These are phyloP conservation scores for Emergomyces pasteurianus DNA, from an alignment of 2,329 filamentous ascomycete species.

Conservation along the genomic window DNA sequence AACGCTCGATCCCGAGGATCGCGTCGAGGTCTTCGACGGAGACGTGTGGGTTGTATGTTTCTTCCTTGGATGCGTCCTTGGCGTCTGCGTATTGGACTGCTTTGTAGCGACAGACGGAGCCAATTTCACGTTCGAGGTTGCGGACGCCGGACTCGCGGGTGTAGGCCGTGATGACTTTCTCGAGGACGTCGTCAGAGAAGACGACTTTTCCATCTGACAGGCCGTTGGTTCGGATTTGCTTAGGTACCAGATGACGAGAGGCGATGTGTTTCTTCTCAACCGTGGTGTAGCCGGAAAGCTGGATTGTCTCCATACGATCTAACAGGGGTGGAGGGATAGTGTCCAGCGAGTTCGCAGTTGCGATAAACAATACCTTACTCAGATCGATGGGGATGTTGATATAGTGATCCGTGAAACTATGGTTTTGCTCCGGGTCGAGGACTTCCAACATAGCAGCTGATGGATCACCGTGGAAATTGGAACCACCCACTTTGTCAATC, in stretches of 20 bases:
- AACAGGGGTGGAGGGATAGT: slow-evolving; percentile 89
- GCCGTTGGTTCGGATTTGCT: slow-evolving; percentile 86
- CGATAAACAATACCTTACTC: slow-evolving; percentile 94
- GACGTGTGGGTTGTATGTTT: slow-evolving; percentile 61
- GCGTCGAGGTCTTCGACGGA: slow-evolving; percentile 71
- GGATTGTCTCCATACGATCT: slow-evolving; percentile 94
- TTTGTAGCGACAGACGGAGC: slow-evolving; percentile 85
- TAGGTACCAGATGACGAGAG: slow-evolving; percentile 83
- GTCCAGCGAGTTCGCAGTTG: slow-evolving; percentile 87
- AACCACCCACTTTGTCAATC: slow-evolving; percentile 89
- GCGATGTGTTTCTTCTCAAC: slow-evolving; percentile 96
- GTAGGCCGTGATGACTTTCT: slow-evolving; percentile 92
- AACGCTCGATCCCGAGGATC: slow-evolving; percentile 85
- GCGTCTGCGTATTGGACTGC: slow-evolving; percentile 91
- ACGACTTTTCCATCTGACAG: slow-evolving; percentile 62
- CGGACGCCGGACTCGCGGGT: slow-evolving; percentile 93
- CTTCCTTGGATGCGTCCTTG: slow-evolving; percentile 57
- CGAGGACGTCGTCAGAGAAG: slow-evolving; percentile 72
- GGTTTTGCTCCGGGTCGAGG: slow-evolving; percentile 91
- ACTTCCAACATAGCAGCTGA: slow-evolving; percentile 97
- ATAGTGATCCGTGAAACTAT: slow-evolving; percentile 91
- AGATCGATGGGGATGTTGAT: slow-evolving; percentile 91
- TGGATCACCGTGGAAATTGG: slow-evolving; percentile 89
- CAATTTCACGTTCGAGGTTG: slow-evolving; percentile 90
- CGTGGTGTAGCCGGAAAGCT: slow-evolving; percentile 88